These are phyloP conservation scores for Selaginella tamariscina DNA, from an alignment of 75 land plant genomes.

Conservation along the genomic window DNA sequence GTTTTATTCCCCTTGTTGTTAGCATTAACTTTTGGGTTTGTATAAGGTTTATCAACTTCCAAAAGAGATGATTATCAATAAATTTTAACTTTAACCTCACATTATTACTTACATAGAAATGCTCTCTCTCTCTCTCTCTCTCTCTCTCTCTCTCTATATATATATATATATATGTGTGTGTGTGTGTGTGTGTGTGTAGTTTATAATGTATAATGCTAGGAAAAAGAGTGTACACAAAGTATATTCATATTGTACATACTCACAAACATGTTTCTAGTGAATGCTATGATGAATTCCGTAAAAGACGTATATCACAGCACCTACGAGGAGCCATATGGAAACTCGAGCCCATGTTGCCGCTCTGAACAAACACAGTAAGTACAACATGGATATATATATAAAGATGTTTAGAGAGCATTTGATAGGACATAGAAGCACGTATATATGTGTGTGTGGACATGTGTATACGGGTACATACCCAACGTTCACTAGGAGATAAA, in stretches of 20 bases:
- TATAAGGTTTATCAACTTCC: background rate
- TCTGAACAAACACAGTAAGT: slow-evolving; percentile 1
- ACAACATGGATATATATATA: background rate
- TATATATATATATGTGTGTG: background rate
- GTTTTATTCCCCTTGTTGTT: background rate
- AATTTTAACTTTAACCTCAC: background rate
- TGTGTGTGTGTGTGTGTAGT: too few relatives aligned
- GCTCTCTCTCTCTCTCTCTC: too few relatives aligned
- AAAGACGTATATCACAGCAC: background rate
- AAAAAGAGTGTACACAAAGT: too few relatives aligned
- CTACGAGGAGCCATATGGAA: background rate
- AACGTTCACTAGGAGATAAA: slow-evolving; percentile 5
- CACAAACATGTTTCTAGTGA: too few relatives aligned
- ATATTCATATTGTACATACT: too few relatives aligned
- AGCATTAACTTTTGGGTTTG: background rate
- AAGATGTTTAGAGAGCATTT: background rate
- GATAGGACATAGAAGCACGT: too few relatives aligned
- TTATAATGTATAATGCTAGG: too few relatives aligned
- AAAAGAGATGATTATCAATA: background rate
- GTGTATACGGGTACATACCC: background rate
- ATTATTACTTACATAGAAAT: too few relatives aligned
- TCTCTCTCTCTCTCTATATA: too few relatives aligned
- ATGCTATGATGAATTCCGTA: slow-evolving; percentile 12
- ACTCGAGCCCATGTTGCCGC: slow-evolving; percentile 5
- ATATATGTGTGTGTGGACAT: background rate